These are phyloP conservation scores for Fraxinus anomala DNA, from an alignment of 257 asterid species.

Conservation along the genomic window DNA sequence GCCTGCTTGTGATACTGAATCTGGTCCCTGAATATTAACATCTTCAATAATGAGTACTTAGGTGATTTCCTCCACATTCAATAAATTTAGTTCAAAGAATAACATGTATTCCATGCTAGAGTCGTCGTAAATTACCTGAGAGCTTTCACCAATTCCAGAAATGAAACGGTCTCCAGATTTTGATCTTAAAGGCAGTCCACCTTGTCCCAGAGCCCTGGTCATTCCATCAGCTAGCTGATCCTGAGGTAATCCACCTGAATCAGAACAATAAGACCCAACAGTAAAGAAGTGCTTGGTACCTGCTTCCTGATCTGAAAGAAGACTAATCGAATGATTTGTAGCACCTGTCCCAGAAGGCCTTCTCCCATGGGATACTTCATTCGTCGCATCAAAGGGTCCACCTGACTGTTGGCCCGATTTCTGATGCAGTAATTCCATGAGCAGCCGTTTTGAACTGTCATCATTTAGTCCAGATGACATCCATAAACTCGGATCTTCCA, in stretches of 20 bases:
- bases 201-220: conserved; percentile 37
- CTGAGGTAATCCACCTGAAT: conserved; percentile 54
- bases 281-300: conserved; percentile 45
- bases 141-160: conserved; percentile 41
- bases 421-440: conserved; percentile 89
- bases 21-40: conserved; percentile 50
- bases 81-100: conserved; percentile 13
- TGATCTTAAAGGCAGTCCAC: conserved; percentile 55
- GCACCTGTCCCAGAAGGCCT: conserved; percentile 54
- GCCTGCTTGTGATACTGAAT: conserved; percentile 51
- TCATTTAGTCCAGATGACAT: conserved; percentile 88
- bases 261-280: conserved; percentile 64
- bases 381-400: conserved; percentile 50
- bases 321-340: conserved; percentile 44
- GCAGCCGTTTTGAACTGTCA: conserved; percentile 88
- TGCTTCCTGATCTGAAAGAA: conserved; percentile 56
- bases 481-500: conserved; percentile 87
- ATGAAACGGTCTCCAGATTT: conserved; percentile 46
- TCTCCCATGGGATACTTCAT: conserved; percentile 54
- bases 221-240: conserved; percentile 46
- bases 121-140: conserved; percentile 52
- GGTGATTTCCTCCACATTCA: conserved; percentile 24
- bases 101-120: conserved; percentile 14
- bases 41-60: conserved; percentile 35
- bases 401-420: conserved; percentile 59